Evolutionary conservation across 1,284 basidiomycete genomes (phyloP).

Genomic region (Fomes fomentarius): DNA sequence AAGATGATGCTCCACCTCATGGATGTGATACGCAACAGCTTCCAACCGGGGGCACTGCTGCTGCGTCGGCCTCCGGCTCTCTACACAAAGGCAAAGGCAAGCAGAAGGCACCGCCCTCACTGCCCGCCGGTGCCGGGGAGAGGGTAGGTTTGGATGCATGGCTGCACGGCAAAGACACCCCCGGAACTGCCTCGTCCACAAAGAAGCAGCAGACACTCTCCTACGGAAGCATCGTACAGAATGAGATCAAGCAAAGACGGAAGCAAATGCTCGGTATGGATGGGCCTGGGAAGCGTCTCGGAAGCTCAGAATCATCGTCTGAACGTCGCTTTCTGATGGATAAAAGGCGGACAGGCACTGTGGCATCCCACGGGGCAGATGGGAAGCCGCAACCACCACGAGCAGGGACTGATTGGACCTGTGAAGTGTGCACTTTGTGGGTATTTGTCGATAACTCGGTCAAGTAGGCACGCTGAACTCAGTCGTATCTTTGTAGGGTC

Average conservation of each 20-base stretch:
- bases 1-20: background rate
- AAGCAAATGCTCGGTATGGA: constrained; percentile 47
- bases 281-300: constrained; percentile 20
- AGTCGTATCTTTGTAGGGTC: constrained; percentile 35
- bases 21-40: constrained; percentile 13
- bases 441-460: background rate
- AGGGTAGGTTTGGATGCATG: background rate
- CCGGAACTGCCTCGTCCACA: background rate
- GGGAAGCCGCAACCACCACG: background rate
- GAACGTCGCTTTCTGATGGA: background rate
- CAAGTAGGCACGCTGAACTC: background rate
- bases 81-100: background rate
- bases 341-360: background rate
- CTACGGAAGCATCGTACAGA: constrained; percentile 45
- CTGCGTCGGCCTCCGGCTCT: background rate
- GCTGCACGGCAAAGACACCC: background rate
- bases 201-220: constrained; percentile 20
- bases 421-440: constrained; percentile 59
- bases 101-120: background rate
- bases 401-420: constrained; percentile 43
- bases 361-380: background rate
- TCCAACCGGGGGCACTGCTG: constrained; percentile 13
- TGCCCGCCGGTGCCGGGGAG: too few species aligned
- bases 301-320: constrained; percentile 4
- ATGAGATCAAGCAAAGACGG: constrained; percentile 49